Evolutionary conservation across 768 basidiomycete species (phyloP).

Genomic region (Naganishia onofrii): DNA sequence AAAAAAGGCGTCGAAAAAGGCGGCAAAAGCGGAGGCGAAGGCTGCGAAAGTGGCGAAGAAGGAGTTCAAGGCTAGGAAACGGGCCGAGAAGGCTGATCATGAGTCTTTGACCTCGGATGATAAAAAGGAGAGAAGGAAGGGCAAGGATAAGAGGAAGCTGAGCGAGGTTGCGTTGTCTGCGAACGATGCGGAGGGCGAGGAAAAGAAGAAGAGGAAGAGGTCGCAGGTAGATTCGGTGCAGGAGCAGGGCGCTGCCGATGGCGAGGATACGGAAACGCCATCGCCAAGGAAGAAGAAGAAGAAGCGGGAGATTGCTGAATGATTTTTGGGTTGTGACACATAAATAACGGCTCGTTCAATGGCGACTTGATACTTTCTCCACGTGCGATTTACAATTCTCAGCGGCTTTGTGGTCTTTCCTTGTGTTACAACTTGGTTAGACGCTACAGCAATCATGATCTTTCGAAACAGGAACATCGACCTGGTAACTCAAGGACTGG

Average conservation of each 20-base stretch:
- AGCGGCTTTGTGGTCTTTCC: no score
- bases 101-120: neutral
- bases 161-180: constrained; percentile 16
- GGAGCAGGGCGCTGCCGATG: no score
- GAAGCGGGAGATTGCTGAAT: constrained; percentile 21
- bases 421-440: no score
- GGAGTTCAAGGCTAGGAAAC: constrained; percentile 54
- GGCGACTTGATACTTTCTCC: no score
- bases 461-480: no score
- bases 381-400: no score
- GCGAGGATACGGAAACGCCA: constrained; percentile 11
- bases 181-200: constrained; percentile 31
- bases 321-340: no score
- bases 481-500: no score
- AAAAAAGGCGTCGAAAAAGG: constrained; percentile 31
- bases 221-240: neutral
- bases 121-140: constrained; percentile 1
- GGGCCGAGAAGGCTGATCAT: neutral
- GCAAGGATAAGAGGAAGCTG: constrained; percentile 34
- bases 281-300: constrained; percentile 18
- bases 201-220: constrained; percentile 31
- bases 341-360: neutral
- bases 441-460: no score
- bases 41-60: constrained; percentile 60
- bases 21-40: constrained; percentile 46